Conservation (phyloP, 2,329 filamentous ascomycete genomes). For the Alternaria triticimaculans region DNA sequence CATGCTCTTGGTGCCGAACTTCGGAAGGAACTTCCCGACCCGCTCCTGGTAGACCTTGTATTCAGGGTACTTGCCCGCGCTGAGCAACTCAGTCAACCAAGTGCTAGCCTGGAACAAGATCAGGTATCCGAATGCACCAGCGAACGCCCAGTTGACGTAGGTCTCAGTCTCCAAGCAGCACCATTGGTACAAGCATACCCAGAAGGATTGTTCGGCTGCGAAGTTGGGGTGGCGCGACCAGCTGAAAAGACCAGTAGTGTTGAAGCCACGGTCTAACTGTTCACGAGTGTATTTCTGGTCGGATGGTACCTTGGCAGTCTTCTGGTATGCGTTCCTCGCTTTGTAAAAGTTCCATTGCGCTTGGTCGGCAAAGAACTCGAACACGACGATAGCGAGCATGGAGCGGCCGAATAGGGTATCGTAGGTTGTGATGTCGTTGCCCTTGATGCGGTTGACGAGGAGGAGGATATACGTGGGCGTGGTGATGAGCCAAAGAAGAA, state of each 20-base stretch:
- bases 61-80: constrained; percentile 81
- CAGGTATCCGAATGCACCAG: constrained; percentile 73
- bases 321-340: constrained; percentile 78
- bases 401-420: constrained; percentile 65
- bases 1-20: constrained; percentile 41
- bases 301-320: constrained; percentile 72
- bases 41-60: constrained; percentile 83
- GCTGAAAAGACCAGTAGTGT: constrained; percentile 82
- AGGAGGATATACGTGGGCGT: constrained; percentile 85
- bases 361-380: constrained; percentile 84
- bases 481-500: constrained; percentile 80
- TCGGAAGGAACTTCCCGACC: constrained; percentile 84
- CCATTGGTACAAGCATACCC: constrained; percentile 90
- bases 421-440: constrained; percentile 54
- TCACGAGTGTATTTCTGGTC: constrained; percentile 68
- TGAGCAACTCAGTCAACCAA: constrained; percentile 83
- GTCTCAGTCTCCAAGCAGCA: constrained; percentile 74
- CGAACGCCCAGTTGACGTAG: constrained; percentile 78
- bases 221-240: constrained; percentile 96
- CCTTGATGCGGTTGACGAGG: constrained; percentile 70
- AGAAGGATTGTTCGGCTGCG: constrained; percentile 87
- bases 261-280: constrained; percentile 89
- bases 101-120: constrained; percentile 90
- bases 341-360: constrained; percentile 91
- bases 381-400: constrained; percentile 64